Evolutionary conservation across 2,329 filamentous ascomycete species (phyloP).

Genomic region (Diplodia intermedia): DNA sequence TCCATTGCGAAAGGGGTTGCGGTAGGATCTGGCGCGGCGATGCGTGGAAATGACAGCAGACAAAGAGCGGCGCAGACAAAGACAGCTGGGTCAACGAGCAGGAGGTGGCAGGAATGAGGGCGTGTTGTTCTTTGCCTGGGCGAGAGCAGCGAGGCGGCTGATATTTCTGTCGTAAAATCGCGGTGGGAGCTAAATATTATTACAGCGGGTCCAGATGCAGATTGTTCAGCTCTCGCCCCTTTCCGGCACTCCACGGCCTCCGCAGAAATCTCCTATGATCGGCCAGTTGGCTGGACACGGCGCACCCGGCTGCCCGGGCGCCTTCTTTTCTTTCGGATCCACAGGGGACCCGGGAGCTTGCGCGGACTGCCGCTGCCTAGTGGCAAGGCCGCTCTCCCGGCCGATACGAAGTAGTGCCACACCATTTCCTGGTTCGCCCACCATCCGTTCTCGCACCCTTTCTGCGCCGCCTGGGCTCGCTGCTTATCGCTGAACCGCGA

Average conservation of each 20-base stretch:
- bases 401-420: neutral
- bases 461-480: neutral
- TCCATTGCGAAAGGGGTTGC: constrained; percentile 28
- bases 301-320: constrained; percentile 16
- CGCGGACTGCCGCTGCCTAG: constrained; percentile 20
- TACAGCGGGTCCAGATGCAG: constrained; percentile 16
- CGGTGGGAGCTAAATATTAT: constrained; percentile 24
- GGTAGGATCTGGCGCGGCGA: constrained; percentile 9
- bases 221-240: constrained; percentile 18
- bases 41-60: neutral
- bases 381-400: constrained; percentile 16
- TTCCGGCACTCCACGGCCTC: constrained; percentile 26
- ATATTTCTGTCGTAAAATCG: constrained; percentile 22
- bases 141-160: neutral
- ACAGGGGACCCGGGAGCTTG: constrained; percentile 25
- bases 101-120: neutral
- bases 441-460: neutral
- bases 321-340: constrained; percentile 16
- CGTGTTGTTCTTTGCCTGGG: neutral
- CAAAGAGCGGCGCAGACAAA: constrained; percentile 8
- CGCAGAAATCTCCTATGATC: constrained; percentile 23
- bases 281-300: constrained; percentile 17
- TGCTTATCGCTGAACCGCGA: neutral
- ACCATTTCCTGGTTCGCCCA: neutral
- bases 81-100: neutral